Evolutionary conservation across 169 alveolate genomes (phyloP).

Genomic region (Eimeria praecox): DNA sequence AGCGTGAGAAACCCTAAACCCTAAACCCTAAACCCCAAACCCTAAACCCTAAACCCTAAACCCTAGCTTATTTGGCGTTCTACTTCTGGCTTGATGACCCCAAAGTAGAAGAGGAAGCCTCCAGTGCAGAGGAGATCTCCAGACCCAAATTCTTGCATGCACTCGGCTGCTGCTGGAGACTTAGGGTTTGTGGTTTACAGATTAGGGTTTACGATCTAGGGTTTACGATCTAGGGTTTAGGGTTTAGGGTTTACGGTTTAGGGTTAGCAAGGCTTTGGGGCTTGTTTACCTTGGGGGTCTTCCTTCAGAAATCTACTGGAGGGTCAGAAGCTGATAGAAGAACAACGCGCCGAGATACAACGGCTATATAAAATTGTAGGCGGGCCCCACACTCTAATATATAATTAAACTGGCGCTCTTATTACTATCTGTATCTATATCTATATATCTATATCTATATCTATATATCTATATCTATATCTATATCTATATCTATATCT

Average conservation of each 20-base stretch:
- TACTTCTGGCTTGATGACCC: no score
- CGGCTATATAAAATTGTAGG: slow-evolving; percentile 53
- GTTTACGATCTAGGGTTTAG: not conserved
- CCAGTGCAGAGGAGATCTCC: no score
- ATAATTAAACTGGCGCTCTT: not conserved
- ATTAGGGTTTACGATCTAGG: not conserved
- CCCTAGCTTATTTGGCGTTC: not conserved
- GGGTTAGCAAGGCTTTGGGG: not conserved
- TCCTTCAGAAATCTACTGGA: slow-evolving; percentile 32
- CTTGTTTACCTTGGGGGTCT: not conserved
- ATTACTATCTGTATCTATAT: not conserved
- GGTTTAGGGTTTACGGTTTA: not conserved
- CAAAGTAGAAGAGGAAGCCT: no score
- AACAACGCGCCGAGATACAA: slow-evolving; percentile 72
- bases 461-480: no score
- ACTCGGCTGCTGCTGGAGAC: no score
- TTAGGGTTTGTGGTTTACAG: not conserved
- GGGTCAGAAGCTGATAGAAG: slow-evolving; percentile 61
- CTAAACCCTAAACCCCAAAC: slow-evolving; percentile 14
- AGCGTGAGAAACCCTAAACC: slow-evolving; percentile 38
- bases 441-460: not conserved
- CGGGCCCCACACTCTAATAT: no score
- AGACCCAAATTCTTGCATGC: no score
- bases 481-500: no score
- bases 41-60: slow-evolving; percentile 15